A percentile compares a stretch with the other conserved stretches of the same genome.
These are phyloP conservation scores for Solanum chacoense DNA, from an alignment of 305 asterid species.

Conservation along the genomic window DNA sequence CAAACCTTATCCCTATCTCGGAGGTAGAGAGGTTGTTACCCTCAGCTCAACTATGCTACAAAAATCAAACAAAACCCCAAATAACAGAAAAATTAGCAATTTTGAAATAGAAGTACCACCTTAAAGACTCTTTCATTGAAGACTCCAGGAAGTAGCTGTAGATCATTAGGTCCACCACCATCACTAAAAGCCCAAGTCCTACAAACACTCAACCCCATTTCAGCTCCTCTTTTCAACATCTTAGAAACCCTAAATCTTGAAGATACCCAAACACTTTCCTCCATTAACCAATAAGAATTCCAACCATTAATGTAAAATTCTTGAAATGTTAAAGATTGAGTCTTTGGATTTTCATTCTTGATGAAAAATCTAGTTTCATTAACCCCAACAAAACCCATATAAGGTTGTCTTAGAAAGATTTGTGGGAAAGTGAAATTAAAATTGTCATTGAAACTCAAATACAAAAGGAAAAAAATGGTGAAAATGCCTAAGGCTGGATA, in stretches of 20 bases:
- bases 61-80: neutral
- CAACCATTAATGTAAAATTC: constrained; percentile 47
- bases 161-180: constrained; percentile 28
- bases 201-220: constrained; percentile 48
- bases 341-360: neutral
- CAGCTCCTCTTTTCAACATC: constrained; percentile 36
- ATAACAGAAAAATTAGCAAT: neutral
- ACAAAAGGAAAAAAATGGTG: constrained; percentile 16
- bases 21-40: neutral
- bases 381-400: constrained; percentile 39
- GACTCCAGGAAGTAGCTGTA: constrained; percentile 35
- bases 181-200: constrained; percentile 62
- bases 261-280: constrained; percentile 23
- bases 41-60: neutral
- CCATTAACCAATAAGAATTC: constrained; percentile 65
- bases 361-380: constrained; percentile 44
- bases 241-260: constrained; percentile 35
- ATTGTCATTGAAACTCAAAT: constrained; percentile 26
- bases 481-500: constrained; percentile 26
- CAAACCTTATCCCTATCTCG: neutral
- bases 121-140: constrained; percentile 38
- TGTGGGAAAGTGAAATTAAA: constrained; percentile 18
- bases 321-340: neutral
- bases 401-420: constrained; percentile 21
- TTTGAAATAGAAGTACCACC: constrained; percentile 5